Base-by-base conservation (phyloP, 768 basidiomycete species). In the Lentinula lateritia region DNA sequence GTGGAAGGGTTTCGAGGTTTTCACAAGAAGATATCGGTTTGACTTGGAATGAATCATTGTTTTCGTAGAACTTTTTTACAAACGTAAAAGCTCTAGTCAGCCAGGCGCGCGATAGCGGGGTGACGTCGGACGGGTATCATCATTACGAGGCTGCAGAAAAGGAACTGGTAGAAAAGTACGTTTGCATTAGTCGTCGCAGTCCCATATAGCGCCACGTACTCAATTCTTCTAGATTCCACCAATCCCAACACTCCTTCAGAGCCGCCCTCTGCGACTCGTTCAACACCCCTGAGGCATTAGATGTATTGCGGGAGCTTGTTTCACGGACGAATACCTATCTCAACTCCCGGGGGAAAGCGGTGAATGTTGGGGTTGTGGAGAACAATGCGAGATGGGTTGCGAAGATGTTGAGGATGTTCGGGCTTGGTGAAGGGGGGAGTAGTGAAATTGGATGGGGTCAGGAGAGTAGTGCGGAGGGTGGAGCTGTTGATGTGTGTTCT, bases 231-330 rank as follows among this genome's bases (percentile, higher is more conserved):
- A 64, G 94, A 66, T 78, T 95, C 39, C 80, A 90, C 65, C 77
- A 84, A 58, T 84, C 87, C 52, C 95, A 95, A 71, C 66, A 80
- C 45, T 79, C 83, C 7, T 96, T 99, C 82, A 87, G 93, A 58
- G 79, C 76, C 12, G 92, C 95, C 0, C 86, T 99, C 52, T 95
- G 91, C 74, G 96, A 99, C 73, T 98, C 95, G 0, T 97, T 98
- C 81, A 95, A 98, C 72, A 98, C 97, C 0, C 93, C 95, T 2
- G 80, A 77, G 16, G 95, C 94, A 0, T 73, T 98, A 23, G 81
- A 83, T 66, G 76, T 86, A 60, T 75, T 98, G 16, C 82, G 90
- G 12, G 89, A 95, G 62, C 78, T 98, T 41, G 86, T 98, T 50
- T 90, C 91, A 3, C 81, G 84, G 50, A 86, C 91, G 6, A 98